These are phyloP conservation scores for Candida khao-thaluensis DNA, from an alignment of 805 yeast species.

Conservation along the genomic window DNA sequence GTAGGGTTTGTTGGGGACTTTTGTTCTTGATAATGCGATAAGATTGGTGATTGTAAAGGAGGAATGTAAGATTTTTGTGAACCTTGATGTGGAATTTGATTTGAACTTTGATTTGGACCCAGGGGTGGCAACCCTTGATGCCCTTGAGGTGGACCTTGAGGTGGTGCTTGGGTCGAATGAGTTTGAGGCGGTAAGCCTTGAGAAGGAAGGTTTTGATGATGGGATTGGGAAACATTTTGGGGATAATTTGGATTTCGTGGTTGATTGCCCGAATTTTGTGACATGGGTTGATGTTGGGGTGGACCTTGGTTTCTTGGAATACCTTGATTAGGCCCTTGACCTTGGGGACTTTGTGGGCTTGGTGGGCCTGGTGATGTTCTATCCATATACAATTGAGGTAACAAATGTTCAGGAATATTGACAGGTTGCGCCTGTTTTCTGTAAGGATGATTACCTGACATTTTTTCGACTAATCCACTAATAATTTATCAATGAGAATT, in stretches of 20 bases:
- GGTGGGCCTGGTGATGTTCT: not conserved
- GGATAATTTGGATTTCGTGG: conserved; percentile 7
- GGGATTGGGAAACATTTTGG: not conserved
- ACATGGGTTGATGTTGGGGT: conserved; percentile 9
- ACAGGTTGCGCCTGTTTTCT: conserved; percentile 16
- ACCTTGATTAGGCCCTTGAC: too few species aligned
- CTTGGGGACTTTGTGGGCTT: not conserved
- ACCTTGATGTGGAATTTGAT: too few species aligned
- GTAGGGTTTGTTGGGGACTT: conserved; percentile 8
- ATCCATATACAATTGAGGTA: conserved; percentile 22
- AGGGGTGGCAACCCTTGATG: too few species aligned
- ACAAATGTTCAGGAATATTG: conserved; percentile 24
- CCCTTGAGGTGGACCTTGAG: too few species aligned
- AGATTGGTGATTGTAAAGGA: conserved; percentile 9
- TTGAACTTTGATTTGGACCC: too few species aligned
- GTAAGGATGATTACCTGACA: conserved; percentile 15
- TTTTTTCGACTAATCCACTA: too few species aligned
- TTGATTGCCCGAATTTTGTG: not conserved
- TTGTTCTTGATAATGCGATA: conserved; percentile 13
- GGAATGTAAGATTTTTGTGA: not conserved
- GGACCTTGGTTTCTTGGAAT: not conserved
- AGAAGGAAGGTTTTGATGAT: conserved; percentile 1
- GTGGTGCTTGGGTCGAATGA: too few species aligned
- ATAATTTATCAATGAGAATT: too few species aligned
- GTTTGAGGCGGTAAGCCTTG: not conserved